A percentile compares a stretch with the other conserved stretches of the same genome.
Conservation (phyloP, 345 rosid genomes). For the Microcos paniculata region DNA sequence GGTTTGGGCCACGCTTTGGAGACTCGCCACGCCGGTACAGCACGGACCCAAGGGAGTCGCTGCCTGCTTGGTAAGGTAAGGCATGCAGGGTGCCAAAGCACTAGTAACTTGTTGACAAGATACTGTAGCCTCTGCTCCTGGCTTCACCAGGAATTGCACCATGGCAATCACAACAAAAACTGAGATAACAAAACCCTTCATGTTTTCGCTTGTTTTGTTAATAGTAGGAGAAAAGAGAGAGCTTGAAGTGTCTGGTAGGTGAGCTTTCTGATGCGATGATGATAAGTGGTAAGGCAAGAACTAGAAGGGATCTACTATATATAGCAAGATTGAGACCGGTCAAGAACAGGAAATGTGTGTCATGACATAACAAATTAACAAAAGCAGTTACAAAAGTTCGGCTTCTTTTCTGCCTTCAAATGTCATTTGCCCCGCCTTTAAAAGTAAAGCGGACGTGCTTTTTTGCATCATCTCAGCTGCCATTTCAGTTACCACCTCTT, state of each 20-base stretch:
- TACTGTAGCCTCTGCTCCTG: conserved; percentile 2
- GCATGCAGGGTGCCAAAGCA: conserved; percentile 14
- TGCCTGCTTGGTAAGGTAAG: background rate
- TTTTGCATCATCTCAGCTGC: background rate
- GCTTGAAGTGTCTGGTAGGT: no score
- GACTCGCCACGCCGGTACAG: conserved; percentile 6
- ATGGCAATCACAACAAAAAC: background rate
- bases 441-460: background rate
- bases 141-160: background rate
- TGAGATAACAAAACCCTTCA: background rate
- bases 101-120: conserved; percentile 10
- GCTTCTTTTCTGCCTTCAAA: no score
- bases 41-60: background rate
- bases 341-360: no score
- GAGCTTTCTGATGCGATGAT: no score
- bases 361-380: no score
- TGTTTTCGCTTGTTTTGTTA: background rate
- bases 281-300: no score
- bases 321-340: no score
- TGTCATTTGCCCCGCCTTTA: no score
- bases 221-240: no score
- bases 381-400: no score
- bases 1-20: background rate
- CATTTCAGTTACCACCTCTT: background rate
- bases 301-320: no score